phyloP scores from a whole-genome alignment of 805 yeast genomes.

The Deakozyma indianensis region DNA sequence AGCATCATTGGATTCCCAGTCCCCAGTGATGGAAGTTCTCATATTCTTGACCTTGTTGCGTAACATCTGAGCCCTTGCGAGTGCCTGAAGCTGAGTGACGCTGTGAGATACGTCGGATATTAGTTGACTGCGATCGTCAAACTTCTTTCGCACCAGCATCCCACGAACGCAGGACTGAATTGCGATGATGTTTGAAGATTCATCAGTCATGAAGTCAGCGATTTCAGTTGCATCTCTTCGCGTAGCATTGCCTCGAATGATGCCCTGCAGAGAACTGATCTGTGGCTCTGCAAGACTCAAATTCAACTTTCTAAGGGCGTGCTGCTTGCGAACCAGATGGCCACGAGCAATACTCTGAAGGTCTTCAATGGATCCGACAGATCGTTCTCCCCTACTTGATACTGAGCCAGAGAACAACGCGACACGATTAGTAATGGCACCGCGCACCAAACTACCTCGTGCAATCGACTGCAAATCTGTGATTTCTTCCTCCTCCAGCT shows the following conservation, averaged over 20 bases:
- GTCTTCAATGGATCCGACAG: slow-evolving; percentile 2
- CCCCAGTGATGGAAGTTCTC: slow-evolving; percentile 1
- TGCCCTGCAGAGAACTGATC: slow-evolving; percentile 9
- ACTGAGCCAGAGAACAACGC: neutral
- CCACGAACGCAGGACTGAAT: slow-evolving; percentile 32
- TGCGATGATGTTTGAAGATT: neutral
- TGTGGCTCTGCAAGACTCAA: neutral
- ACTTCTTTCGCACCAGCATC: slow-evolving; percentile 11
- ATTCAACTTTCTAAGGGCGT: neutral
- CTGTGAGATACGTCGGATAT: slow-evolving; percentile 28
- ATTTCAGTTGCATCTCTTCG: slow-evolving; percentile 3
- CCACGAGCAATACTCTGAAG: slow-evolving; percentile 14
- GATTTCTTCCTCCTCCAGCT: slow-evolving; percentile 7
- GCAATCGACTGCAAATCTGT: slow-evolving; percentile 15
- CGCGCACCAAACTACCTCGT: slow-evolving; percentile 14
- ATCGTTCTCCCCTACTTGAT: neutral
- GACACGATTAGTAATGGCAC: neutral
- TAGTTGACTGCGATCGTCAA: slow-evolving; percentile 27
- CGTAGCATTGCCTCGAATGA: slow-evolving; percentile 8
- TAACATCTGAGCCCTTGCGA: slow-evolving; percentile 32
- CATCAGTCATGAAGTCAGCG: neutral
- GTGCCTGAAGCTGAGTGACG: slow-evolving; percentile 38
- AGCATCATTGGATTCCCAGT: neutral
- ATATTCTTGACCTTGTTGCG: slow-evolving; percentile 25
- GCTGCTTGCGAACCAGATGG: slow-evolving; percentile 9